Evolutionary conservation across 2,329 filamentous ascomycete genomes (phyloP), one percentile per base, ranked within the genome.

Genomic region (Diaporthe ampelina): DNA sequence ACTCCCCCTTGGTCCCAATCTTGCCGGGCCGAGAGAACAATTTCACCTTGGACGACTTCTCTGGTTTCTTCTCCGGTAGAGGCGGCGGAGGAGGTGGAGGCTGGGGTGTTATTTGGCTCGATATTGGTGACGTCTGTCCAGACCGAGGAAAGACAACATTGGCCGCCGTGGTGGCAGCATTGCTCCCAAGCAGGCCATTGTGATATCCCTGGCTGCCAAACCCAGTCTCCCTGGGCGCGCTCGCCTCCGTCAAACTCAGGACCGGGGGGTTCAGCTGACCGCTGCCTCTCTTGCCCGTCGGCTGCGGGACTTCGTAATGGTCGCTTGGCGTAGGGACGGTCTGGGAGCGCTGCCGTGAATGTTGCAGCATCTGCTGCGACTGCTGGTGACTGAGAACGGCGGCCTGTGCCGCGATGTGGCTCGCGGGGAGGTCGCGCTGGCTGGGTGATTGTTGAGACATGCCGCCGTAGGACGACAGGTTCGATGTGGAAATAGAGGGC

Each of bases 361-460:
- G 88, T 59, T 83, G 77, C 56, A 77, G 77, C 70, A 78, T 75
- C 80, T 90, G 89, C 69, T 90, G 84, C 58, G 90, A 84, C 74
- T 82, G 83, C 76, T 81, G 78, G 79, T 92, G 89, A 45, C 90
- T 90, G 85, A 94, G 91, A 79, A 93, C 91, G 72, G 94, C 94
- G 13, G 94, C 91, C 83, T 95, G 94, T 24, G 94, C 94, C 52
- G 94, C 94, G 77, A 95, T 94, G 82, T 94, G 92, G 82, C 93
- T 94, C n/a, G 93, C 91, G 1, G 88, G 88, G 76, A 90, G 83
- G 35, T 86, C 81, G 50, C 81, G 80, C 57, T 79, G 81, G 56
- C 79, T 79, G 57, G 83, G 84, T 83, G 82, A 91, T 79, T 82
- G 80, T 70, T 86, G 83, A 72, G 85, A 83, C 82, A 88, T 84